Percentiles rank a stretch among this genome's conserved stretches.
phyloP scores from a whole-genome alignment of 1,284 basidiomycete genomes.

The Agroathelia rolfsii region DNA sequence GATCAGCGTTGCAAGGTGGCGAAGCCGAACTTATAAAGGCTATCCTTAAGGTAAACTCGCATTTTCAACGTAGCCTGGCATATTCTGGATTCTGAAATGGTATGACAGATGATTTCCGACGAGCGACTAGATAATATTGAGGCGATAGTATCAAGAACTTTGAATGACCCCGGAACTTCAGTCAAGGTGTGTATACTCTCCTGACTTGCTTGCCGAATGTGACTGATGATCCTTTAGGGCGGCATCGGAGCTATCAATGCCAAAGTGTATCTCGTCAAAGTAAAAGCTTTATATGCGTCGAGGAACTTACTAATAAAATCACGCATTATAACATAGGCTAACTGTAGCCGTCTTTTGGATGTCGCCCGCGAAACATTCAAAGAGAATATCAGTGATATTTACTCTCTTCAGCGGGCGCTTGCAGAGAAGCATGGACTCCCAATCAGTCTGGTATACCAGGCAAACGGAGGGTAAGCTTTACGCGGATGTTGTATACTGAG shows the following conservation, averaged over 20 bases:
- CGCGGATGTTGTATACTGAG: too few relatives aligned
- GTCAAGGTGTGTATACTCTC: slow-evolving; percentile 37
- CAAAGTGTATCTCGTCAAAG: slow-evolving; percentile 79
- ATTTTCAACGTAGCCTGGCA: background rate
- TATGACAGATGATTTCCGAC: slow-evolving; percentile 58
- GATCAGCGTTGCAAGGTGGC: slow-evolving; percentile 48
- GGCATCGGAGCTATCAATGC: slow-evolving; percentile 63
- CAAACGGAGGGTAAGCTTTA: too few relatives aligned
- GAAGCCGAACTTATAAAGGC: slow-evolving; percentile 52
- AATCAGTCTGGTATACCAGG: slow-evolving; percentile 58
- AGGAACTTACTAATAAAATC: slow-evolving; percentile 1
- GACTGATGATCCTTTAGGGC: slow-evolving; percentile 29
- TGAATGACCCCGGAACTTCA: slow-evolving; percentile 63
- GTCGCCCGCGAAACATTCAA: slow-evolving; percentile 88
- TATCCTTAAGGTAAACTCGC: slow-evolving; percentile 40
- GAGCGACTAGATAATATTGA: slow-evolving; percentile 57
- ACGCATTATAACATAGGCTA: slow-evolving; percentile 35
- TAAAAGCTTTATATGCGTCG: slow-evolving; percentile 13
- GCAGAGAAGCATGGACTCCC: slow-evolving; percentile 55
- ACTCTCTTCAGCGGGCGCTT: slow-evolving; percentile 49
- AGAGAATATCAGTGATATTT: slow-evolving; percentile 83
- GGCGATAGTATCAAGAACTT: slow-evolving; percentile 41
- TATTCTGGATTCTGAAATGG: slow-evolving; percentile 4
- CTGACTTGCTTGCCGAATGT: background rate
- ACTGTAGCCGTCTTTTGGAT: slow-evolving; percentile 76